phyloP scores from a whole-genome alignment of 1,284 basidiomycete species.

The Somion occarium region DNA sequence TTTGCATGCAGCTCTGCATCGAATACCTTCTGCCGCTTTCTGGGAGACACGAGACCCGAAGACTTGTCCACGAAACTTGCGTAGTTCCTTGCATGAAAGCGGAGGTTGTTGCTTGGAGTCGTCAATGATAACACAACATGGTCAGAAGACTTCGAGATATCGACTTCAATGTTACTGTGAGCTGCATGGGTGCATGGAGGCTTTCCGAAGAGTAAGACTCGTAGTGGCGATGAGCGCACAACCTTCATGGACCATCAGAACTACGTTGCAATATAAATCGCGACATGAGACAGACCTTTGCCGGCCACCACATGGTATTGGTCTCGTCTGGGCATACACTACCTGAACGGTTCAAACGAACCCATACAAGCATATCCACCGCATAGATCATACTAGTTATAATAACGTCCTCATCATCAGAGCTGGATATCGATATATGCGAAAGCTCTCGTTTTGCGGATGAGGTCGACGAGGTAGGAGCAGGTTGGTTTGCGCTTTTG shows the following conservation, averaged over 20 bases:
- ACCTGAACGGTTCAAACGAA: constrained; percentile 25
- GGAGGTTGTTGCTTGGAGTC: constrained; percentile 17
- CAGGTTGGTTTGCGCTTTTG: background rate
- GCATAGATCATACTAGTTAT: constrained; percentile 1
- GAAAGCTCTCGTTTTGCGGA: background rate
- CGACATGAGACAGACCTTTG: too few relatives aligned
- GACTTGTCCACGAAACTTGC: constrained; percentile 6
- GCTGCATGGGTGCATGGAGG: constrained; percentile 12
- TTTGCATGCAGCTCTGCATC: constrained; percentile 21
- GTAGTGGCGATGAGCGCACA: constrained; percentile 13
- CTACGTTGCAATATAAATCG: background rate
- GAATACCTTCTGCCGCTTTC: constrained; percentile 23
- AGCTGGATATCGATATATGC: background rate
- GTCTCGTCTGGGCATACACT: constrained; percentile 14
- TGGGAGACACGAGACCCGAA: constrained; percentile 14
- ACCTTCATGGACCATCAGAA: constrained; percentile 3
- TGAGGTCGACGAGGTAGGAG: background rate
- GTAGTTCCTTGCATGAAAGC: constrained; percentile 25
- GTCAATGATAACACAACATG: constrained; percentile 24
- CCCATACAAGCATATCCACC: constrained; percentile 29
- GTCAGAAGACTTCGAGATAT: constrained; percentile 16
- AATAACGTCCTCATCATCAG: constrained; percentile 14
- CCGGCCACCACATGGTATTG: constrained; percentile 35
- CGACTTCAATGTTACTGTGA: background rate
- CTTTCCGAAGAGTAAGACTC: constrained; percentile 20